Base-by-base conservation (phyloP, 371 early-diverging fungal species). In the Mortierella sp. region DNA sequence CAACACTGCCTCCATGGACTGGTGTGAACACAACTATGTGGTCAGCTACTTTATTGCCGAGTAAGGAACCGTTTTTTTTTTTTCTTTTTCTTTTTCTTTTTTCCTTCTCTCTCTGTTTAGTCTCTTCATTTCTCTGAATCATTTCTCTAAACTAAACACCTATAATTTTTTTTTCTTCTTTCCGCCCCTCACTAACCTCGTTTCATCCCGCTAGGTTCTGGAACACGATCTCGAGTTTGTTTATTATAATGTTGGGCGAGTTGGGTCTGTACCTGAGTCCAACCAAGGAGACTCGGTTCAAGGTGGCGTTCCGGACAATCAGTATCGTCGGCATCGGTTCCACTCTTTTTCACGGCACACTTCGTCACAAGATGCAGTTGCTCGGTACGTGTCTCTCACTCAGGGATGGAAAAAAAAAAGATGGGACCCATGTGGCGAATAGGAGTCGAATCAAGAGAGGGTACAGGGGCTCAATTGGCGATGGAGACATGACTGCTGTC, bases 21-120 rank as follows among this genome's bases (percentile, higher is more conserved):
- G 82, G 82, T 82, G 81, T 44, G 82, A 82, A 58, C 72, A 63
- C 73, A 80, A 82, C 57, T 82, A 79, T 29, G 72, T 74, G 6
- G 81, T 82, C 43, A 58, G 56, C 56, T 80, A 80, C 26, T 80
- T 70, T 57, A 67, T 82, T 55, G 82, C 82, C 48, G 82, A 82
- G 81, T 75, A 80, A 2, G 72, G 9, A 18, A n/a, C 6, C 6
- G 47, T 1, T 53, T 58, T 53, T 7, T 52, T 30, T 44, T 44
- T 43, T 45, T 51, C 18, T 48, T 23, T 23, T 19, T 16, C 26
- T 4, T 9, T 26, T 29, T 18, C 9, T 9, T 26, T 29, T 18
- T 18, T 29, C 4, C 26, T 18, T n/a, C 9, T 14, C 37, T 18
- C 4, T 16, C 16, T 28, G 26, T 0, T 30, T 57, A 9, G 30